phyloP scores from a whole-genome alignment of 1,284 basidiomycete species.

The Moniliophthora roreri region DNA sequence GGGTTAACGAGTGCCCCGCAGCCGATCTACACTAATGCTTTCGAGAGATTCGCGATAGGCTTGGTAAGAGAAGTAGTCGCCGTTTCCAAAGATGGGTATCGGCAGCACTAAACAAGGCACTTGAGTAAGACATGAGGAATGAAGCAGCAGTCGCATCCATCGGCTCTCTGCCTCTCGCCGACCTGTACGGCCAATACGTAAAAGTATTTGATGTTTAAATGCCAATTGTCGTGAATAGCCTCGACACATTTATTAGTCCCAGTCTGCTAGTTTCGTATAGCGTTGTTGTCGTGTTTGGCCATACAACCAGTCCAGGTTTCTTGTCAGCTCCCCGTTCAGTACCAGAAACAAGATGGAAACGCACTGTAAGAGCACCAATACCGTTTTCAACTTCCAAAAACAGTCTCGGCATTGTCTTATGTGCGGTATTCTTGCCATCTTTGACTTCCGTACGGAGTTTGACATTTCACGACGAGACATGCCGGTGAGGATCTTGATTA shows the following conservation, averaged over 20 bases:
- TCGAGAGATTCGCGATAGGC: too few relatives aligned
- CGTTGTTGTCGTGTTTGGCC: slow-evolving; percentile 90
- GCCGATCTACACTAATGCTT: too few relatives aligned
- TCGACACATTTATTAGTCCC: slow-evolving; percentile 83
- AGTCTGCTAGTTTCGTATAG: slow-evolving; percentile 86
- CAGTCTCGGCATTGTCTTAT: slow-evolving; percentile 93
- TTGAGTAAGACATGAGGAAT: too few relatives aligned
- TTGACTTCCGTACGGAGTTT: slow-evolving; percentile 94
- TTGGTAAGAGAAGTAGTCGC: too few relatives aligned
- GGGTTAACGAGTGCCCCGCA: too few relatives aligned
- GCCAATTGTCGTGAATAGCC: slow-evolving; percentile 78
- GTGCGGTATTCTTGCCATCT: slow-evolving; percentile 82
- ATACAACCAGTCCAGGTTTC: slow-evolving; percentile 67
- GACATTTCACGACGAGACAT: slow-evolving; percentile 94
- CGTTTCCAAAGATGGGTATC: too few relatives aligned
- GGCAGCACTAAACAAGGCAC: too few relatives aligned
- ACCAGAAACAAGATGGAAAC: slow-evolving; percentile 4
- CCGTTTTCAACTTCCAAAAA: slow-evolving; percentile 80
- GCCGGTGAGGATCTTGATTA: slow-evolving; percentile 83
- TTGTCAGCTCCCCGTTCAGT: background rate
- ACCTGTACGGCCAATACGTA: too few relatives aligned
- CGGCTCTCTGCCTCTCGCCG: too few relatives aligned
- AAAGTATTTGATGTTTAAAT: too few relatives aligned
- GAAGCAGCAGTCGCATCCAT: too few relatives aligned
- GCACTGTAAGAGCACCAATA: slow-evolving; percentile 77